A percentile compares a stretch with the other conserved stretches of the same genome.
Evolutionary conservation across 805 yeast genomes (phyloP).

Genomic region (Cyberlindnera japonica): DNA sequence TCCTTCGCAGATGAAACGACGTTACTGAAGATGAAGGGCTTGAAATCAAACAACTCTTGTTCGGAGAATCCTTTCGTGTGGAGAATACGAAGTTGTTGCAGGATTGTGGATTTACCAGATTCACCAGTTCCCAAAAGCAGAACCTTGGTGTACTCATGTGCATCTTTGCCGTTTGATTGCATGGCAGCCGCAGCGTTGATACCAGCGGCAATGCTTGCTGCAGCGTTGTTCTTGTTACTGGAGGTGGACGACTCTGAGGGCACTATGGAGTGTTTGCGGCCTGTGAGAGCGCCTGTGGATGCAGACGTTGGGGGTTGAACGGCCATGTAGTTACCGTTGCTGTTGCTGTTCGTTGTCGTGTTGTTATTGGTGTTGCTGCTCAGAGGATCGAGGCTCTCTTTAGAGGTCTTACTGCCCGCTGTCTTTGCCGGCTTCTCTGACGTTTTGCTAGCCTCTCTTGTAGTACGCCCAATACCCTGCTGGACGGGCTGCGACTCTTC

Average conservation of each 20-base stretch:
- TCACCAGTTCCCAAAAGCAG: conserved; percentile 81
- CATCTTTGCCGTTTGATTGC: conserved; percentile 21
- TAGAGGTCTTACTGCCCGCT: conserved; percentile 1
- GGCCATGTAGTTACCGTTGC: too few species aligned
- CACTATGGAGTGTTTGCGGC: conserved; percentile 23
- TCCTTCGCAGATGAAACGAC: conserved; percentile 72
- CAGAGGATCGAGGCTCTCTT: conserved; percentile 4
- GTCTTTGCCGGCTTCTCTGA: background rate
- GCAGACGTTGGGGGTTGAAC: background rate
- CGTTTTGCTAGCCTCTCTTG: background rate
- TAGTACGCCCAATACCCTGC: conserved; percentile 3
- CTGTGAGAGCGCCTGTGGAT: too few species aligned
- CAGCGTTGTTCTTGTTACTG: conserved; percentile 7
- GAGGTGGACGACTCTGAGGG: conserved; percentile 23
- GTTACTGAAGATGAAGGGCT: conserved; percentile 76
- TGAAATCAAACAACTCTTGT: conserved; percentile 69
- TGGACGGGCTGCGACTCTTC: conserved; percentile 8
- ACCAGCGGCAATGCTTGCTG: conserved; percentile 7
- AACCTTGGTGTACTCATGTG: conserved; percentile 58
- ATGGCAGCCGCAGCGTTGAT: conserved; percentile 6
- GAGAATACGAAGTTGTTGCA: conserved; percentile 40
- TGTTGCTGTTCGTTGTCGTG: too few species aligned
- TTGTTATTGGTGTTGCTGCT: background rate
- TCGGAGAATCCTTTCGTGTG: conserved; percentile 38
- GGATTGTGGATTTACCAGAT: conserved; percentile 44